Evolutionary conservation across 192 early-diverging fungal species (phyloP).

Genomic region (Mortierella claussenii): DNA sequence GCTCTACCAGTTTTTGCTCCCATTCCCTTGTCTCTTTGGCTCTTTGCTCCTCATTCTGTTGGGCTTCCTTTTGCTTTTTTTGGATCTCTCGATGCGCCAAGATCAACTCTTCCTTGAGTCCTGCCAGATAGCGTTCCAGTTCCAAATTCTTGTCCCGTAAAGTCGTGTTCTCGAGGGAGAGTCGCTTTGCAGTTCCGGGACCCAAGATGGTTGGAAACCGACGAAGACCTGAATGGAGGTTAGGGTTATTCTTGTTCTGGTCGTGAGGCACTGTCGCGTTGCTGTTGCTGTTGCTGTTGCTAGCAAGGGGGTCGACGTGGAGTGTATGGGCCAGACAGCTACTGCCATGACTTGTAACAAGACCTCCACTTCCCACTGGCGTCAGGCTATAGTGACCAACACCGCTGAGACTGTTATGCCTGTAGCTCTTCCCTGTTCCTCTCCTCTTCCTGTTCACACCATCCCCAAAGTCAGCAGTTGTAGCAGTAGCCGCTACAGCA

Average conservation of each 20-base stretch:
- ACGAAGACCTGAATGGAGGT: neutral
- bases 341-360: neutral
- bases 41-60: constrained; percentile 33
- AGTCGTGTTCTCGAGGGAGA: constrained; percentile 17
- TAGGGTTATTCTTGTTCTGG: neutral
- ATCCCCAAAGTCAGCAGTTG: neutral
- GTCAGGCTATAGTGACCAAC: neutral
- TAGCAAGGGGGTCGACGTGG: neutral
- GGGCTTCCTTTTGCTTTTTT: constrained; percentile 26
- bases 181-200: constrained; percentile 10
- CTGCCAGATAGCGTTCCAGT: constrained; percentile 38
- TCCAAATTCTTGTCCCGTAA: constrained; percentile 30
- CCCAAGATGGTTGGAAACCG: neutral
- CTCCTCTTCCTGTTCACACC: no score
- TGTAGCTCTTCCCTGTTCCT: no score
- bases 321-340: neutral
- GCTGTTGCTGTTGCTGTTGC: neutral
- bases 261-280: neutral
- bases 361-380: neutral
- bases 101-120: constrained; percentile 41
- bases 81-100: constrained; percentile 25
- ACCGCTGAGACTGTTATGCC: neutral
- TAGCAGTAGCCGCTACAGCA: no score
- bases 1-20: constrained; percentile 15
- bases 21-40: constrained; percentile 25